Base-by-base conservation (phyloP, 2,329 filamentous ascomycete genomes). In the Colletotrichum magnum region DNA sequence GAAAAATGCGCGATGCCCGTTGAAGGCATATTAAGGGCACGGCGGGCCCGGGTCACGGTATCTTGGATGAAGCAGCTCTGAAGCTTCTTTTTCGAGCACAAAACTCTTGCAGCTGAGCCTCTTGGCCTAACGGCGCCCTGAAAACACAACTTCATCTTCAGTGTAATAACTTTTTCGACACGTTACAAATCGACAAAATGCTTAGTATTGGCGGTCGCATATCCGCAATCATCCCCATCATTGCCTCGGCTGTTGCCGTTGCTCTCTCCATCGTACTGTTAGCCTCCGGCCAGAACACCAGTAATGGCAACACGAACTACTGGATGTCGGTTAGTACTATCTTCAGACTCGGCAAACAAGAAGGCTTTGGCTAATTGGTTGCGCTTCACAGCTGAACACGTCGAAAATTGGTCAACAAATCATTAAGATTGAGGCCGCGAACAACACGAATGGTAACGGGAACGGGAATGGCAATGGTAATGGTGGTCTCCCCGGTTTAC, bases 261-360 rank as follows among this genome's bases (percentile, higher is more conserved):
- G 2, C 90, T 80, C 88, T 78, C 39, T 65, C 57, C 3, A 57
- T 66, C 4, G 57, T 72, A 3, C 53, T 72, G 6, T 18, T 72
- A 4, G 61, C 57, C 9, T 39, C 70, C 6, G 70, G 70, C 5
- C 65, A 57, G 13, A 53, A n/a, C 18, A 60, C 68, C n/a, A 18
- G 56, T 26, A 64, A 53, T 13, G 68, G 54, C 9, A 50, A 58
- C 3, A 26, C 52, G n/a, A 63, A 71, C 15, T 72, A 59, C 58
- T 72, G 64, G 64, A 39, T 72, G 13, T 68, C 70, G 21, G 68
- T 68, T 43, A 5, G 66, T 61, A 36, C 10, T 0, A 13, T 1
- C 15, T 7, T 5, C 0, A 12, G 9, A 6, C 15, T 1, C 21
- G 2, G 3, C 0, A 15, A 1, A 2, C 12, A 4, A 3, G 2